Evolutionary conservation across 495 filamentous ascomycete genomes (phyloP).

Genomic region (Penicillium crystallinum): DNA sequence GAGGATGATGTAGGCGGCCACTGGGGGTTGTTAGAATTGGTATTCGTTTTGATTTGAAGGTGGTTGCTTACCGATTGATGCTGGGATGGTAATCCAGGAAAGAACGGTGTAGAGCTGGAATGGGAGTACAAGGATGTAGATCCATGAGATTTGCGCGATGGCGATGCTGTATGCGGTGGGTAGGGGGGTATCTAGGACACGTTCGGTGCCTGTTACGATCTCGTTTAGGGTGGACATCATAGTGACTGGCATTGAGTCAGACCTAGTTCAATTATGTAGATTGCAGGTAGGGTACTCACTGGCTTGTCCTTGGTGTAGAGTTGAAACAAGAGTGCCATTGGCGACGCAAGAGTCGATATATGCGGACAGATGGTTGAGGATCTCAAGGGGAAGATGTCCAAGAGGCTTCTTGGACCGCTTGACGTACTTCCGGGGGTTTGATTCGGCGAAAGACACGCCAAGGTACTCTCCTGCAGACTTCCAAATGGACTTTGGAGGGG

Average conservation of each 20-base stretch:
- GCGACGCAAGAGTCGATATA: constrained; percentile 55
- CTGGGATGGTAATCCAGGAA: constrained; percentile 77
- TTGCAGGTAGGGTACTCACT: constrained; percentile 24
- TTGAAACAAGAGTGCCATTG: constrained; percentile 51
- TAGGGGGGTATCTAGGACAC: constrained; percentile 78
- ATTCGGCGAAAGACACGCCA: constrained; percentile 62
- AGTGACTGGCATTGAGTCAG: constrained; percentile 22
- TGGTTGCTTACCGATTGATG: constrained; percentile 54
- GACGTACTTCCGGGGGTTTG: constrained; percentile 67
- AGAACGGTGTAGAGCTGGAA: constrained; percentile 69
- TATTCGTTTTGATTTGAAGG: neutral
- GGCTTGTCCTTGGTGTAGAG: constrained; percentile 41
- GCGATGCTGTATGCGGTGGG: constrained; percentile 82
- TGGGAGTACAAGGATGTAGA: constrained; percentile 77
- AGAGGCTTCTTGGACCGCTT: constrained; percentile 59
- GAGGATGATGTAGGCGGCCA: constrained; percentile 86
- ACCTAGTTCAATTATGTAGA: neutral
- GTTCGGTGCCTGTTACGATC: constrained; percentile 66
- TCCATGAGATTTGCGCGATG: constrained; percentile 82
- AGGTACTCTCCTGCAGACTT: constrained; percentile 63
- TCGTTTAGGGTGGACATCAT: constrained; percentile 58
- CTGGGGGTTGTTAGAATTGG: constrained; percentile 10
- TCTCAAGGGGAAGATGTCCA: constrained; percentile 74
- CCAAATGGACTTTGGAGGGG: constrained; percentile 48
- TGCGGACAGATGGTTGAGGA: constrained; percentile 64